Conservation (phyloP, 2,329 filamentous ascomycete species). For the Apiospora phragmitis region DNA sequence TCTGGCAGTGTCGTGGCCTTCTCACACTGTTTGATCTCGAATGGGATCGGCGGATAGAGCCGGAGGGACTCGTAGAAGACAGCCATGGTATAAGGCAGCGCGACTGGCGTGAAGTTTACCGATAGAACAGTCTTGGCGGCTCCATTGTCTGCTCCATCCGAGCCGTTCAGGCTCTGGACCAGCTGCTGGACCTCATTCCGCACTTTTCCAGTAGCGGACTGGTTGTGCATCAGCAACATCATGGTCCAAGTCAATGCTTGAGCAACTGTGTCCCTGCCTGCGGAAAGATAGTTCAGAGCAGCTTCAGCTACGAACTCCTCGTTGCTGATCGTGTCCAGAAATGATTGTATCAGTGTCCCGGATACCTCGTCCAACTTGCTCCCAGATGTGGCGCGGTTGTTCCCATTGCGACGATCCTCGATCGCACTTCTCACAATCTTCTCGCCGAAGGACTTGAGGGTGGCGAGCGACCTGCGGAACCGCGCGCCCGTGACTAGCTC, state of each 20-base stretch:
- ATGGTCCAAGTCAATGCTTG: constrained; percentile 66
- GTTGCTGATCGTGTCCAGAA: constrained; percentile 57
- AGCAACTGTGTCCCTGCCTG: constrained; percentile 64
- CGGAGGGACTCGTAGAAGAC: constrained; percentile 63
- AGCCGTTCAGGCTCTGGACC: constrained; percentile 15
- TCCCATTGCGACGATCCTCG: constrained; percentile 34
- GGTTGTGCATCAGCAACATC: constrained; percentile 58
- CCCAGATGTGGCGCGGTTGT: constrained; percentile 19
- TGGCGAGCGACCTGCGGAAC: constrained; percentile 49
- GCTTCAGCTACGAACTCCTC: constrained; percentile 61
- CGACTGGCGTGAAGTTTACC: constrained; percentile 40
- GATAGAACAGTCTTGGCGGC: constrained; percentile 22
- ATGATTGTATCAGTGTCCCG: constrained; percentile 59
- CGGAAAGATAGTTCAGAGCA: constrained; percentile 66
- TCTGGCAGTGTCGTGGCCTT: constrained; percentile 56
- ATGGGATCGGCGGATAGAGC: constrained; percentile 64
- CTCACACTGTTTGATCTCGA: constrained; percentile 64
- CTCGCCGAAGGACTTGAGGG: constrained; percentile 56
- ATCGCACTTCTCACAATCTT: constrained; percentile 58
- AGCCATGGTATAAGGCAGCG: constrained; percentile 58
- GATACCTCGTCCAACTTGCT: constrained; percentile 43
- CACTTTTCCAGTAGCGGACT: constrained; percentile 39
- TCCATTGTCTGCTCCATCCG: constrained; percentile 7
- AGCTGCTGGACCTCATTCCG: constrained; percentile 41
- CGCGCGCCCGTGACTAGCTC: constrained; percentile 51